A percentile compares a stretch with the other conserved stretches of the same genome.
phyloP scores from a whole-genome alignment of 2,329 filamentous ascomycete genomes.

The Claviceps pazoutovae region DNA sequence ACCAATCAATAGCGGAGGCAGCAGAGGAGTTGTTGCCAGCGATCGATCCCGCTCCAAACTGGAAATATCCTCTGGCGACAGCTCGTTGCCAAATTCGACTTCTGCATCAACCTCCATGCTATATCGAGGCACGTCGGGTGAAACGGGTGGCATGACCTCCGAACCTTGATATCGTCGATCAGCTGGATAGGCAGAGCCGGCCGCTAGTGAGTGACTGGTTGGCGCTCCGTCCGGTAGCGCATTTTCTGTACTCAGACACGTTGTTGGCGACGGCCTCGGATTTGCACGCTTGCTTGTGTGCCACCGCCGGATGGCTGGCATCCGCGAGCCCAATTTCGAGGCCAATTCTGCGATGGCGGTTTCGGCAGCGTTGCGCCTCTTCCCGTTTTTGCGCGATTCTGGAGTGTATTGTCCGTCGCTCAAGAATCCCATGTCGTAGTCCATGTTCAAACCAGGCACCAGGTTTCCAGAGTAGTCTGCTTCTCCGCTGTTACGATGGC shows the following conservation, averaged over 20 bases:
- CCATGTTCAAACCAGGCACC: conserved; percentile 32
- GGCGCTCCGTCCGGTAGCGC: conserved; percentile 57
- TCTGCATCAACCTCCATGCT: conserved; percentile 37
- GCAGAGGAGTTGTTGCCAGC: conserved; percentile 65
- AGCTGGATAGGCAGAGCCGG: conserved; percentile 33
- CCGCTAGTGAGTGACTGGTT: conserved; percentile 66
- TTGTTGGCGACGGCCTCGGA: conserved; percentile 46
- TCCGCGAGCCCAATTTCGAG: conserved; percentile 50
- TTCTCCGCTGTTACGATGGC: conserved; percentile 36
- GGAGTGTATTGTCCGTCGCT: conserved; percentile 46
- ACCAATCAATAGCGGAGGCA: conserved; percentile 66
- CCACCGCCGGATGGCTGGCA: conserved; percentile 39
- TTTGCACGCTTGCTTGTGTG: conserved; percentile 31
- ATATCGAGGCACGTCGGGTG: conserved; percentile 49
- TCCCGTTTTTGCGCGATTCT: conserved; percentile 29
- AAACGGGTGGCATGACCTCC: conserved; percentile 42
- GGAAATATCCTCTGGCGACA: conserved; percentile 24
- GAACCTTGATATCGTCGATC: conserved; percentile 30
- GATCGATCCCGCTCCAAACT: conserved; percentile 43
- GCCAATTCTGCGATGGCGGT: conserved; percentile 48
- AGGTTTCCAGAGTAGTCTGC: conserved; percentile 23
- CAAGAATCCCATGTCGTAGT: conserved; percentile 55
- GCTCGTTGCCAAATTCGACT: conserved; percentile 15
- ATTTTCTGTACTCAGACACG: conserved; percentile 72
- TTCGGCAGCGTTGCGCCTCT: conserved; percentile 43